Percentiles rank a stretch among this genome's conserved stretches.
Evolutionary conservation across 2,329 filamentous ascomycete species (phyloP).

Genomic region (Torrubiellomyces zombiae): DNA sequence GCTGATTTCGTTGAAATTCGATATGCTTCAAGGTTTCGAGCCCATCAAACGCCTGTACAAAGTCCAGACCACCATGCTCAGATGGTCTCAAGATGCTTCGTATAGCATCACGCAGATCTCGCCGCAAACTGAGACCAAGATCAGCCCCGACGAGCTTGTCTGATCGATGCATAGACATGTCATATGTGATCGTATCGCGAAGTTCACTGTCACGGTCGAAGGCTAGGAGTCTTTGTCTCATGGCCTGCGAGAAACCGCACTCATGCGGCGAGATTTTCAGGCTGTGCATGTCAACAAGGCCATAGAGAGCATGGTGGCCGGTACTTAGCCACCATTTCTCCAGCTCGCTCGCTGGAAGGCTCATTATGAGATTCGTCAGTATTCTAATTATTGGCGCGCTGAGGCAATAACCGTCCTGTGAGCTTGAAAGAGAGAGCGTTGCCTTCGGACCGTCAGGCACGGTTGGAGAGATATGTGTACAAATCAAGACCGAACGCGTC

Average conservation of each 20-base stretch:
- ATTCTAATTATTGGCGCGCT: too few species aligned
- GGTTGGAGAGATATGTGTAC: too few species aligned
- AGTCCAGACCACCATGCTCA: slow-evolving; percentile 13
- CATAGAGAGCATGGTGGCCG: slow-evolving; percentile 10
- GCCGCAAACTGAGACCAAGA: slow-evolving; percentile 11
- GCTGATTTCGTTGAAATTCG: slow-evolving; percentile 14
- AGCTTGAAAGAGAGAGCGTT: too few species aligned
- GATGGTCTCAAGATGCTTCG: slow-evolving; percentile 11
- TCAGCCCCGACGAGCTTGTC: too few species aligned
- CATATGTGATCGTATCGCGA: slow-evolving; percentile 1
- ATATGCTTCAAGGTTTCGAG: slow-evolving; percentile 15
- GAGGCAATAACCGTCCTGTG: too few species aligned
- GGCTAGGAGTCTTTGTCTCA: slow-evolving; percentile 13
- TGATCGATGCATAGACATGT: too few species aligned
- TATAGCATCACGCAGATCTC: slow-evolving; percentile 10
- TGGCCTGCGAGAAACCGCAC: slow-evolving; percentile 16
- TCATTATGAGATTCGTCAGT: slow-evolving; percentile 13
- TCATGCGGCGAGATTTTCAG: slow-evolving; percentile 8
- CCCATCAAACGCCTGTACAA: slow-evolving; percentile 11
- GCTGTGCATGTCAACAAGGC: slow-evolving; percentile 10
- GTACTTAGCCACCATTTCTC: slow-evolving; percentile 17
- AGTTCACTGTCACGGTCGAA: slow-evolving; percentile 14
- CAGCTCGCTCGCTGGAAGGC: slow-evolving; percentile 13
- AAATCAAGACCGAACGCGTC: too few species aligned
- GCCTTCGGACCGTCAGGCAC: too few species aligned